A percentile compares a stretch with the other conserved stretches of the same genome.
Conservation (phyloP, 2,329 filamentous ascomycete species). For the Talaromyces albobiverticillius region DNA sequence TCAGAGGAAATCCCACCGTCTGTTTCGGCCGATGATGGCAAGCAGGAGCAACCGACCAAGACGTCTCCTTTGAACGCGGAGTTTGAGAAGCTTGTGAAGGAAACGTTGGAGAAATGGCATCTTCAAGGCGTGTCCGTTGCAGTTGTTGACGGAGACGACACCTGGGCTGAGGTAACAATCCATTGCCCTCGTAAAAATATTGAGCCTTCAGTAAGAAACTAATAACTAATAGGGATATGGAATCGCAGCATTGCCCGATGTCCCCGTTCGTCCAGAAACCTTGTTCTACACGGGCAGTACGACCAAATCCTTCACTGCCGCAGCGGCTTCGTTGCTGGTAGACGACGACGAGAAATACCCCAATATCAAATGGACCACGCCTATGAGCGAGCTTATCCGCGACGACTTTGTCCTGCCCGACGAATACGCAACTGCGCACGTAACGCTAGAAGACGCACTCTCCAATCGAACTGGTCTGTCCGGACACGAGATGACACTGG, state of each 20-base stretch:
- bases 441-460: slow-evolving; percentile 33
- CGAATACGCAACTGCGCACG: slow-evolving; percentile 22
- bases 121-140: slow-evolving; percentile 13
- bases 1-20: background rate
- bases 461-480: slow-evolving; percentile 35
- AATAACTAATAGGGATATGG: slow-evolving; percentile 35
- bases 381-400: slow-evolving; percentile 16
- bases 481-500: slow-evolving; percentile 20
- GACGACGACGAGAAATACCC: slow-evolving; percentile 25
- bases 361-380: slow-evolving; percentile 19
- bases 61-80: slow-evolving; percentile 13
- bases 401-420: slow-evolving; percentile 34
- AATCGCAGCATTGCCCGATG: slow-evolving; percentile 32
- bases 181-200: background rate
- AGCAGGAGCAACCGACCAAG: background rate
- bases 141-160: slow-evolving; percentile 11
- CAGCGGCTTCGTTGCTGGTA: slow-evolving; percentile 45
- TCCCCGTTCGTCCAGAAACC: slow-evolving; percentile 37
- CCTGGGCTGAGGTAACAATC: slow-evolving; percentile 13
- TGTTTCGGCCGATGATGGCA: background rate
- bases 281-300: slow-evolving; percentile 56
- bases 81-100: slow-evolving; percentile 11
- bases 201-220: background rate
- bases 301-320: slow-evolving; percentile 55
- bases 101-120: slow-evolving; percentile 12